phyloP scores from a whole-genome alignment of 305 asterid genomes.

The Fraxinus albicans region DNA sequence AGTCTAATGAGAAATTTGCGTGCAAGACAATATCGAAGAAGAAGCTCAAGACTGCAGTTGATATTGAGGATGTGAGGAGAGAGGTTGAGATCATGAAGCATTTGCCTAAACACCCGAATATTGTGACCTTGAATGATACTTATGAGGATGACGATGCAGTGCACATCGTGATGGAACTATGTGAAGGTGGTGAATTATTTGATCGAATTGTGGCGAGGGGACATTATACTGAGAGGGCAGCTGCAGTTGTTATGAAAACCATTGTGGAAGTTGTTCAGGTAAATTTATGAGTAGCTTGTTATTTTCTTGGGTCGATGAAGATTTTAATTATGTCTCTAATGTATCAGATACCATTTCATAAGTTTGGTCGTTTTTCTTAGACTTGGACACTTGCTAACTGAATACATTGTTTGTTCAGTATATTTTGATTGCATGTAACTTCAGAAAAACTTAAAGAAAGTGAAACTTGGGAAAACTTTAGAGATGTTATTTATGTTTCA shows the following conservation, averaged over 20 bases:
- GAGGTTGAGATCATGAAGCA: slow-evolving; percentile 59
- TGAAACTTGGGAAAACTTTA: neutral
- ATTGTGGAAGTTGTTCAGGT: slow-evolving; percentile 54
- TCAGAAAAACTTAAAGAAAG: neutral
- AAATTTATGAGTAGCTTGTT: neutral
- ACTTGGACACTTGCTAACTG: neutral
- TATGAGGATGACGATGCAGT: slow-evolving; percentile 51
- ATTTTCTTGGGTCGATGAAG: neutral
- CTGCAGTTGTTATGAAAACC: slow-evolving; percentile 42
- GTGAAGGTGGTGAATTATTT: slow-evolving; percentile 54
- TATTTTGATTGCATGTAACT: neutral
- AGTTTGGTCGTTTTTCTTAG: slow-evolving; percentile 17
- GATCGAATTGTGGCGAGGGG: slow-evolving; percentile 56
- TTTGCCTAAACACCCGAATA: slow-evolving; percentile 48
- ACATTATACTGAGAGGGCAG: slow-evolving; percentile 57
- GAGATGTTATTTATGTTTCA: neutral
- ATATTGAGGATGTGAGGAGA: slow-evolving; percentile 54
- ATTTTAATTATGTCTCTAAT: neutral
- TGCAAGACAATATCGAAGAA: slow-evolving; percentile 51
- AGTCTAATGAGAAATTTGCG: slow-evolving; percentile 36
- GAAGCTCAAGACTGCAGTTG: slow-evolving; percentile 46
- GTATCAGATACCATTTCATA: neutral
- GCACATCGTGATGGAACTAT: slow-evolving; percentile 51
- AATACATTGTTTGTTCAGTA: neutral
- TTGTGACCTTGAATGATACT: slow-evolving; percentile 44